These are phyloP conservation scores for Chlamydomonas schloesseri DNA, from an alignment of 139 green algal species.

Conservation along the genomic window DNA sequence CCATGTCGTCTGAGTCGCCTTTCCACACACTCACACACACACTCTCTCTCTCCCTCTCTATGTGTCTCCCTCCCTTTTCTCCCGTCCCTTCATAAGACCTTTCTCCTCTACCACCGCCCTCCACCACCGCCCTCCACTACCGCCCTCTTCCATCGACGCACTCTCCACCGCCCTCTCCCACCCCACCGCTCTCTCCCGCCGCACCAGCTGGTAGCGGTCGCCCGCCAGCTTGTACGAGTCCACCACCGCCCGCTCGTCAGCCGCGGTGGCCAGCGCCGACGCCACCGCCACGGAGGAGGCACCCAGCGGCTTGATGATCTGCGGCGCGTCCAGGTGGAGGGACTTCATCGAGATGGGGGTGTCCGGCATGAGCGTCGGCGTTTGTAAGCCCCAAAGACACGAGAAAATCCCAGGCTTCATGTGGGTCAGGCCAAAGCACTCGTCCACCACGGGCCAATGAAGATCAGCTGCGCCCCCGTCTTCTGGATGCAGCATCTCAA, in stretches of 20 bases:
- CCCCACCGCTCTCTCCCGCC: too few species aligned
- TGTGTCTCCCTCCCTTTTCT: background rate
- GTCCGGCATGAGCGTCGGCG: background rate
- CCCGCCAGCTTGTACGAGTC: constrained; percentile 74
- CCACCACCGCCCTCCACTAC: constrained; percentile 13
- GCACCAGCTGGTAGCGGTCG: constrained; percentile 26
- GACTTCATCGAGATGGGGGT: too few species aligned
- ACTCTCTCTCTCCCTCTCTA: background rate
- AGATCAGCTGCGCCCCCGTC: too few species aligned
- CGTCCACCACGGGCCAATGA: too few species aligned
- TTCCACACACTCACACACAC: too few species aligned
- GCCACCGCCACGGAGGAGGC: constrained; percentile 66
- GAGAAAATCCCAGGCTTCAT: background rate
- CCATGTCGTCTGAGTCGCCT: too few species aligned
- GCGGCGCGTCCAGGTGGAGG: background rate
- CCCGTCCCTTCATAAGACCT: too few species aligned
- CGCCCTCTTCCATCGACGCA: too few species aligned
- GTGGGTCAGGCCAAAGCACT: background rate
- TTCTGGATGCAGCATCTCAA: too few species aligned
- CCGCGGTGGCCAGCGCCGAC: constrained; percentile 35
- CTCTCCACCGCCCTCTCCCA: too few species aligned
- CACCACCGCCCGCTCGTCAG: constrained; percentile 72
- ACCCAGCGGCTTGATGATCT: constrained; percentile 63
- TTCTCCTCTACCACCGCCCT: too few species aligned
- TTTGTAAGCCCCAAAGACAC: background rate